phyloP scores from a whole-genome alignment of 345 rosid species.

The Citrus hindsii region DNA sequence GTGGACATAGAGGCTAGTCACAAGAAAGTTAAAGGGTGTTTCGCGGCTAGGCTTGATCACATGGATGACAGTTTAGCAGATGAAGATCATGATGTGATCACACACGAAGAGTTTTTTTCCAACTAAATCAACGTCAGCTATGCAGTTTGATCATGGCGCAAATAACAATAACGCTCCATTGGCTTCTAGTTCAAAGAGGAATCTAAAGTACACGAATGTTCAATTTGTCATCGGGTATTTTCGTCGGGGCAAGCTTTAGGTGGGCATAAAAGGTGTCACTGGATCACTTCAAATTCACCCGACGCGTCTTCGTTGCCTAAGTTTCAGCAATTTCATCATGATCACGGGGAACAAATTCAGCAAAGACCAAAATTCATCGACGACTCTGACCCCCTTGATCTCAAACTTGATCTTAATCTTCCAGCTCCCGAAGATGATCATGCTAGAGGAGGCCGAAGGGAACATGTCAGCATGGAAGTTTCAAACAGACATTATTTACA shows the following conservation, averaged over 20 bases:
- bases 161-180: neutral
- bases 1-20: conserved; percentile 99
- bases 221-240: conserved; percentile 86
- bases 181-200: conserved; percentile 47
- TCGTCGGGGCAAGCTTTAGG: conserved; percentile 97
- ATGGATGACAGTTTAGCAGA: conserved; percentile 35
- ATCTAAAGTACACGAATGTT: conserved; percentile 88
- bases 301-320: conserved; percentile 51
- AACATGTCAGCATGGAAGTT: conserved; percentile 13
- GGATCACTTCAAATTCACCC: conserved; percentile 77
- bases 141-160: conserved; percentile 40
- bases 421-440: conserved; percentile 42
- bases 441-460: conserved; percentile 6
- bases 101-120: conserved; percentile 49
- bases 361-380: conserved; percentile 34
- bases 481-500: conserved; percentile 42
- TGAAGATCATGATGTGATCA: conserved; percentile 40
- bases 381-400: conserved; percentile 39
- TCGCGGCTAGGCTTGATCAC: conserved; percentile 63
- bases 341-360: conserved; percentile 48
- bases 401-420: conserved; percentile 66
- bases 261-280: conserved; percentile 97
- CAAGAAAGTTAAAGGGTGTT: conserved; percentile 97
- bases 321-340: conserved; percentile 52
- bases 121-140: conserved; percentile 24